Evolutionary conservation across 2,329 filamentous ascomycete species (phyloP), one percentile per base, ranked within the genome.

Genomic region (Cladosporium sp.): DNA sequence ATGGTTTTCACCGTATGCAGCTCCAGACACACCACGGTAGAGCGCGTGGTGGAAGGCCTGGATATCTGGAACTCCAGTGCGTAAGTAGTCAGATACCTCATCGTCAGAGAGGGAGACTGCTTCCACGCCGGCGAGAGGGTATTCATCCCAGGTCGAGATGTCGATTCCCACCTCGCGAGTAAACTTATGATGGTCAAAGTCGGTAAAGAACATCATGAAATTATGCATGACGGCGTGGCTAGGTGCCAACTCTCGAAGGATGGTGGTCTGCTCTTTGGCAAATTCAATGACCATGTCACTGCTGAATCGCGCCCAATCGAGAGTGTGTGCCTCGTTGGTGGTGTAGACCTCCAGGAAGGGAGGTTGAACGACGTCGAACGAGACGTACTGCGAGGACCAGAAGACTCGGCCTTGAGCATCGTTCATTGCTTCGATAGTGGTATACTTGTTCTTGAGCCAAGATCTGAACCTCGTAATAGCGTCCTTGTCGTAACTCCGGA

Each of bases 201-300:
- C 70, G 0, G 69, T 71, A 63, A 64, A 71, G 26, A 69, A 62
- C 14, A 72, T 64, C 71, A 71, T 71, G 55, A 72, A 71, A 36
- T 71, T 72, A n/a, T 67, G 68, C 6, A 67, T 71, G 4, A 71
- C 60, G n/a, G 66, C 67, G 34, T 72, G 70, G n/a, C 12, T 62
- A 5, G 71, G 69, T 15, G 69, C 68, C 51, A 69, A 51, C 41
- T 68, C 32, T 21, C 71, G 65, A 4, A 72, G 32, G 10, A 72
- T 71, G 18, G 51, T 65, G 2, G 65, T 62, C 44, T 72, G 71
- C 36, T 72, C 71, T 51, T 71, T 71, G 12, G 71, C 71, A 34
- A 72, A 72, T 2, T 70, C 70, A 10, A 70, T 68, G 8, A 72
- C 70, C 71, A 71, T 71, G 54, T 71, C 71, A 14, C 70, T 71